phyloP scores from a whole-genome alignment of 768 basidiomycete species.

The Sarcodon sp. region DNA sequence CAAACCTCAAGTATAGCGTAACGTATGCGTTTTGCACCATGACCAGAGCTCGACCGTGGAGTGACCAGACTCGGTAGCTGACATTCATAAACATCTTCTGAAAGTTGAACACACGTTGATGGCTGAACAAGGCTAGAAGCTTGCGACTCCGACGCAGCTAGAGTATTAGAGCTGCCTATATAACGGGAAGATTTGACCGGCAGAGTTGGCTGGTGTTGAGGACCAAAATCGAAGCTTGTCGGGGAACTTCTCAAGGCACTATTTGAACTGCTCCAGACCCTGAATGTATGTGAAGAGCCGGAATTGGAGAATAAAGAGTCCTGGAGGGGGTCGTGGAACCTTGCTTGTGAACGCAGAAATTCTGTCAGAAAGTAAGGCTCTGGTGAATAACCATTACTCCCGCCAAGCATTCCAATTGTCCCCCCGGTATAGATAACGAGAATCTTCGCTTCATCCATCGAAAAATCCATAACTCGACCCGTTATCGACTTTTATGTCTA shows the following conservation, averaged over 20 bases:
- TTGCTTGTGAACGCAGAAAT: conserved; percentile 66
- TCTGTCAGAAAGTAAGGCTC: conserved; percentile 84
- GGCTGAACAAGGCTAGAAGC: conserved; percentile 12
- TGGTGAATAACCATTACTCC: conserved; percentile 66
- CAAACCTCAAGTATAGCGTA: conserved; percentile 76
- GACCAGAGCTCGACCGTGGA: conserved; percentile 44
- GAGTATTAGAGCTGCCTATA: conserved; percentile 33
- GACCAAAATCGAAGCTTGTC: conserved; percentile 5
- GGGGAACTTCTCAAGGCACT: conserved; percentile 29
- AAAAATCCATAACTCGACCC: conserved; percentile 27
- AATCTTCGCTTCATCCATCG: conserved; percentile 63
- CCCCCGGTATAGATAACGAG: conserved; percentile 86
- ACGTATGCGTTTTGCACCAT: conserved; percentile 64
- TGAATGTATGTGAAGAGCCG: conserved; percentile 64
- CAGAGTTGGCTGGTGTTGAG: conserved; percentile 16
- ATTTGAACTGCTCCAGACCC: conserved; percentile 51
- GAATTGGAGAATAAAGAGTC: conserved; percentile 80
- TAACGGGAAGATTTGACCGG: conserved; percentile 60
- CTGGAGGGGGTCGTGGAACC: conserved; percentile 87
- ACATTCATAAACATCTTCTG: conserved; percentile 60
- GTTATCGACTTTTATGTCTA: too few species aligned
- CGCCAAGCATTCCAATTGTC: conserved; percentile 82
- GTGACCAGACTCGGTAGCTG: conserved; percentile 69
- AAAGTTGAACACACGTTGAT: conserved; percentile 28
- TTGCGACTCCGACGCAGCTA: conserved; percentile 13